Evolutionary conservation across 2,329 filamentous ascomycete species (phyloP).

Genomic region (Colletotrichum aenigma): DNA sequence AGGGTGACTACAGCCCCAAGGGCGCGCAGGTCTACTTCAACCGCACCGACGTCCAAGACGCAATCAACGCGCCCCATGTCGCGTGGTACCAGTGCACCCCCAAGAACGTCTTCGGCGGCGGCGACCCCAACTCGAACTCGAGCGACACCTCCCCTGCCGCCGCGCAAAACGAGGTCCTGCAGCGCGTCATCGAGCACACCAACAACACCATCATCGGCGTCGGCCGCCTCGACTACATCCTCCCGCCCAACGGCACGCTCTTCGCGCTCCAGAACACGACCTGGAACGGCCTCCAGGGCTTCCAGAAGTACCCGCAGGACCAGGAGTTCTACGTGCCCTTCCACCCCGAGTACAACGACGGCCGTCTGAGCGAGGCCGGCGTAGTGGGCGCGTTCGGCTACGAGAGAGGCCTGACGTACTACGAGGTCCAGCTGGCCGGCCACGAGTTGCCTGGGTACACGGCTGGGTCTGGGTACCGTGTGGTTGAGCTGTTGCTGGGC

Average conservation of each 20-base stretch:
- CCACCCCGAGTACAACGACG: constrained; percentile 33
- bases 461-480: constrained; percentile 30
- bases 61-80: constrained; percentile 65
- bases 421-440: constrained; percentile 16
- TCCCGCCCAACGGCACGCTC: constrained; percentile 67
- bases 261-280: constrained; percentile 75
- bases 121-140: not conserved
- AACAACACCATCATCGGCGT: constrained; percentile 35
- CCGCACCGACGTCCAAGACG: constrained; percentile 70
- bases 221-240: constrained; percentile 52
- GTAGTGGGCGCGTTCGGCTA: constrained; percentile 15
- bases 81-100: constrained; percentile 30
- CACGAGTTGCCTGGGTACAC: constrained; percentile 31
- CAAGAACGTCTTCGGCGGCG: constrained; percentile 28
- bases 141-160: constrained; percentile 13
- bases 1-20: constrained; percentile 63
- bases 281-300: constrained; percentile 69
- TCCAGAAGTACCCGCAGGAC: constrained; percentile 51
- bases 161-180: constrained; percentile 18
- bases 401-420: constrained; percentile 23
- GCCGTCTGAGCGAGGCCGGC: constrained; percentile 2
- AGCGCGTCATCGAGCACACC: constrained; percentile 32
- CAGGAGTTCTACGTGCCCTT: constrained; percentile 12
- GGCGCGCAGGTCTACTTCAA: constrained; percentile 73
- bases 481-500: constrained; percentile 30